These are phyloP conservation scores for Verruconis gallopava DNA, from an alignment of 2,329 filamentous ascomycete genomes.

Conservation along the genomic window DNA sequence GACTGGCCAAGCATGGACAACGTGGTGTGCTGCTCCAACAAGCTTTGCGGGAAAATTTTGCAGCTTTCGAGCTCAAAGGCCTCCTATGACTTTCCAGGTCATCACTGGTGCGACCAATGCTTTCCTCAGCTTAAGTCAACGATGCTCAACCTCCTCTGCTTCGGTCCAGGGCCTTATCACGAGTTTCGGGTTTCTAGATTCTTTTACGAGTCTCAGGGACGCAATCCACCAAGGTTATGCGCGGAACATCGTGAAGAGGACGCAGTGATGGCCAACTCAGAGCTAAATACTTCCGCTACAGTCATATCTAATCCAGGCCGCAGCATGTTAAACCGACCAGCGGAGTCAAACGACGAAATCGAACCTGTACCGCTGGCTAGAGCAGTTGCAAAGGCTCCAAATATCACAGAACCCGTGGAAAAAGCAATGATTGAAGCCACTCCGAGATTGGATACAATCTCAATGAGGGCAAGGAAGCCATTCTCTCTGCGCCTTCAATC, in stretches of 20 bases:
- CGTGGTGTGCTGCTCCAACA: conserved; percentile 28
- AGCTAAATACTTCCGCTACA: no score
- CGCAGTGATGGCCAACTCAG: not conserved
- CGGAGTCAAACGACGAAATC: no score
- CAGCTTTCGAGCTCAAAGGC: conserved; percentile 14
- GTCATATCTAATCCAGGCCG: no score
- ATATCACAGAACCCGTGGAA: no score
- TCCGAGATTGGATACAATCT: no score
- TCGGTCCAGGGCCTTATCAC: conserved; percentile 16
- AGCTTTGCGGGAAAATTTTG: conserved; percentile 26
- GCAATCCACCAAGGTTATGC: not conserved
- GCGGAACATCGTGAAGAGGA: not conserved
- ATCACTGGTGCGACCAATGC: conserved; percentile 14
- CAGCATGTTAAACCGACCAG: no score
- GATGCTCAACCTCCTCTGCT: not conserved
- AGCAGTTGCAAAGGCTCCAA: no score
- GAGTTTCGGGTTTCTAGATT: conserved; percentile 23
- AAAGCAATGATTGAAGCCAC: no score
- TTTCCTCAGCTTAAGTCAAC: not conserved
- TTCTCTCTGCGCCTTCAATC: no score
- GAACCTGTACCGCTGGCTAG: no score
- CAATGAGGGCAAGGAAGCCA: no score
- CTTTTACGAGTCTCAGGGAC: conserved; percentile 16
- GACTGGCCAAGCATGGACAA: conserved; percentile 21
- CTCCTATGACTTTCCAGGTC: conserved; percentile 16